Conservation (phyloP, 202 grass and related monocot genomes). For the Zizania palustris region DNA sequence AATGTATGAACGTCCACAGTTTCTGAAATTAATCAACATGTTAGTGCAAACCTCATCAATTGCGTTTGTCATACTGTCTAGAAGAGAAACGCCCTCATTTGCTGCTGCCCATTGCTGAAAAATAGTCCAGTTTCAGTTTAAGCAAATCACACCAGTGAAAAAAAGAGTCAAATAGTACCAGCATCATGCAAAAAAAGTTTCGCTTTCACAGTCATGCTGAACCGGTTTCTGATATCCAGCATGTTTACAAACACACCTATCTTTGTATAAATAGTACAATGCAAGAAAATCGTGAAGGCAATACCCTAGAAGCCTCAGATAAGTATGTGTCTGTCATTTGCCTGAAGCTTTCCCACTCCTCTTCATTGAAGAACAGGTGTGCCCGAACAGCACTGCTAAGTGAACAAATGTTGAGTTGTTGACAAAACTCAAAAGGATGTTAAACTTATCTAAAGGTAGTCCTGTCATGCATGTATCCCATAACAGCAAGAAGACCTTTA, state of each 20-base stretch:
- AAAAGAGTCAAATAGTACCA: neutral
- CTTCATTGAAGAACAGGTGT: slow-evolving; percentile 91
- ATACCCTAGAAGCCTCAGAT: slow-evolving; percentile 86
- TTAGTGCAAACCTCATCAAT: slow-evolving; percentile 77
- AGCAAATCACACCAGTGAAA: neutral
- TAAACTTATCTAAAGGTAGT: slow-evolving; percentile 61
- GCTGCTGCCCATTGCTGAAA: slow-evolving; percentile 72
- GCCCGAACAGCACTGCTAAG: slow-evolving; percentile 80
- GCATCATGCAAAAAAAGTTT: neutral
- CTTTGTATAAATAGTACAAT: slow-evolving; percentile 7
- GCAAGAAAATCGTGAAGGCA: neutral
- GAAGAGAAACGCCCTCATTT: slow-evolving; percentile 65
- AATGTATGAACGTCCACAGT: neutral
- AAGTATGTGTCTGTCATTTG: slow-evolving; percentile 76
- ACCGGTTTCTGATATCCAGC: neutral
- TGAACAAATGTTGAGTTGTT: slow-evolving; percentile 49
- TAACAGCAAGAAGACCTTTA: slow-evolving; percentile 42
- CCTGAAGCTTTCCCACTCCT: slow-evolving; percentile 89
- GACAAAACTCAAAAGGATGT: slow-evolving; percentile 38
- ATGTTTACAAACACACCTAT: slow-evolving; percentile 7
- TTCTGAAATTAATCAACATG: neutral
- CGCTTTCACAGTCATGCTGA: neutral
- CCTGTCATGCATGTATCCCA: slow-evolving; percentile 53
- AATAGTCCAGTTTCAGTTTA: slow-evolving; percentile 18
- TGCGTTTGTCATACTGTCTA: slow-evolving; percentile 85